Base-by-base conservation (phyloP, 129 eudicot genomes). In the Rutidosis leptorrhynchoides region DNA sequence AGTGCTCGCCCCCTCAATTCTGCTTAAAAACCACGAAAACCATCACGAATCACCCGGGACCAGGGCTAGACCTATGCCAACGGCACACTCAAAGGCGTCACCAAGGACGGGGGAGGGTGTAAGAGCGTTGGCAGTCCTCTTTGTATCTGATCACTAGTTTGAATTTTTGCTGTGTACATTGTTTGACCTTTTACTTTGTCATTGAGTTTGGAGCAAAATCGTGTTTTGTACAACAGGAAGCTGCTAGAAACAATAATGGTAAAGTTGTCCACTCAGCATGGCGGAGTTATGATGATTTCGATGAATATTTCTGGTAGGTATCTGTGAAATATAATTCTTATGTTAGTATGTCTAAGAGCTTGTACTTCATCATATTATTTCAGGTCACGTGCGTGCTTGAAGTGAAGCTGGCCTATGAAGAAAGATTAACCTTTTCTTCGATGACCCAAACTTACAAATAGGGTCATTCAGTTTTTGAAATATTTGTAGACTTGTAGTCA, bases 251-350 rank as follows among this genome's bases (percentile, higher is more conserved):
- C 80, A 79, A 82, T 69, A 82, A 83, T 79, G 99, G 99, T 52
- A 94, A 84, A 84, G 90, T 92, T 65, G 89, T 95, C 25, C 99
- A 94, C 79, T 94, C 99, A 48, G 78, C 85, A 58, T 94, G 99
- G 99, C 73, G 99, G 68, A 94, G 89, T 71, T 94, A 94, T 76
- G 99, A 94, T 29, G 99, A 94, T 76, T 94, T 94, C 70, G 89
- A 94, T 59, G 99, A 94, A 64, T 94, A 94, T 84, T 94, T 94
- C 83, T 94, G 99, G 99, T 89, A 22, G 65, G 72, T 70, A 28
- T 35, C 60, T 27, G 60, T 57, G 1, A 24, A 55, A 33, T 30
- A 45, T 48, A 65, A 66, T 58, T 66, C 49, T 22, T 29, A 25
- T 53, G 29, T 27, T 57, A 12, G 11, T 70, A 17, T 6, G 12